A percentile compares a stretch with the other conserved stretches of the same genome.
Evolutionary conservation across 2,329 filamentous ascomycete genomes (phyloP).

Genomic region (Madurella fahalii): DNA sequence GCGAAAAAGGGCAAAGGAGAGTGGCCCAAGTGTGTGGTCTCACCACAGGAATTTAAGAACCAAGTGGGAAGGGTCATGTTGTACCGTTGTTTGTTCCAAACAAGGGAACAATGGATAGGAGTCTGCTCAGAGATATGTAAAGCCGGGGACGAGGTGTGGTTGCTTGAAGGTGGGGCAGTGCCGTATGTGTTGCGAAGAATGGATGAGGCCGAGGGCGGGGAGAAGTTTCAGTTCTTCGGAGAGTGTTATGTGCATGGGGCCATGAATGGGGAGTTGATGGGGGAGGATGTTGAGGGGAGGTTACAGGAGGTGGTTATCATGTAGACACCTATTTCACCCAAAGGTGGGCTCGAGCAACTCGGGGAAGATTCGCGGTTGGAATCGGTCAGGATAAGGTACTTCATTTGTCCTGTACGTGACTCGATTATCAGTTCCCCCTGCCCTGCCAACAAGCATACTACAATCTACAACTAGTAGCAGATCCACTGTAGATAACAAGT

Average conservation of each 20-base stretch:
- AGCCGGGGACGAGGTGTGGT: slow-evolving; percentile 15
- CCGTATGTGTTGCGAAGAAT: slow-evolving; percentile 9
- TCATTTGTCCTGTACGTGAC: too few species aligned
- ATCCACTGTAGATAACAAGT: too few species aligned
- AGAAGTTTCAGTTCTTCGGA: slow-evolving; percentile 3
- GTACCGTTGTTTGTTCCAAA: slow-evolving; percentile 9
- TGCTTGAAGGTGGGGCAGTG: slow-evolving; percentile 11
- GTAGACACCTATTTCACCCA: too few species aligned
- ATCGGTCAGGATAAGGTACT: too few species aligned
- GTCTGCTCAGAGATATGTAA: slow-evolving; percentile 2
- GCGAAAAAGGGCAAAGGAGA: background rate
- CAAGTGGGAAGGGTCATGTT: slow-evolving; percentile 6
- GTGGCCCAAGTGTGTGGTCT: background rate
- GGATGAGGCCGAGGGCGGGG: background rate
- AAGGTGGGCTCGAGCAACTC: too few species aligned
- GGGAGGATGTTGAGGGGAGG: background rate
- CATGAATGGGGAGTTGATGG: slow-evolving; percentile 10
- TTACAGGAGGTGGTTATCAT: background rate
- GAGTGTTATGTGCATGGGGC: slow-evolving; percentile 12
- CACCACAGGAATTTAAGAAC: slow-evolving; percentile 9
- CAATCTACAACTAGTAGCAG: too few species aligned
- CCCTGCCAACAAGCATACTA: too few species aligned
- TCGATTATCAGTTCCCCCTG: too few species aligned
- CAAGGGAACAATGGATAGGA: slow-evolving; percentile 5
- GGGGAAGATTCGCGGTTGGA: too few species aligned